These are phyloP conservation scores for Botryotinia globosa DNA, from an alignment of 2,329 filamentous ascomycete genomes.

Conservation along the genomic window DNA sequence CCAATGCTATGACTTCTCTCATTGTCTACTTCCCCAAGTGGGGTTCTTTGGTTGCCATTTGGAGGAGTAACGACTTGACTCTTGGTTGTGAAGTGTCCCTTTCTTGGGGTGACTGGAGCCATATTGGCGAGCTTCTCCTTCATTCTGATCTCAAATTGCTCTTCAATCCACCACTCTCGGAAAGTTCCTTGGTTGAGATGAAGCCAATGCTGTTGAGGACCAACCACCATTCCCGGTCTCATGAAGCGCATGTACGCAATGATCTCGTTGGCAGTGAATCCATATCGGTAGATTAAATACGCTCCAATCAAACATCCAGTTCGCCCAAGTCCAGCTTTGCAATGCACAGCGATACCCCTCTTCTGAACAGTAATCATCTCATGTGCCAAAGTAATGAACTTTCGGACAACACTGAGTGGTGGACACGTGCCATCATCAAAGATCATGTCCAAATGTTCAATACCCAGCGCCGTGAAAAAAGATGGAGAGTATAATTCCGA, in stretches of 20 bases:
- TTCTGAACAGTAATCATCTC: slow-evolving; percentile 89
- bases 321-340: slow-evolving; percentile 93
- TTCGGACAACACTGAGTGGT: slow-evolving; percentile 79
- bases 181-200: slow-evolving; percentile 96
- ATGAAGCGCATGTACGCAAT: slow-evolving; percentile 99
- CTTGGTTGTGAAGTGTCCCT: slow-evolving; percentile 56
- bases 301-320: slow-evolving; percentile 96
- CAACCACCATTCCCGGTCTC: slow-evolving; percentile 98
- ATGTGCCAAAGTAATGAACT: slow-evolving; percentile 92
- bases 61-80: slow-evolving; percentile 79
- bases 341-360: slow-evolving; percentile 94
- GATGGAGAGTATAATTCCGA: slow-evolving; percentile 93
- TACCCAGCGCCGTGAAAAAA: slow-evolving; percentile 94
- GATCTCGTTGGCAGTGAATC: slow-evolving; percentile 94
- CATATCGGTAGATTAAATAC: slow-evolving; percentile 95
- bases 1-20: slow-evolving; percentile 63
- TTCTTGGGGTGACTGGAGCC: slow-evolving; percentile 59
- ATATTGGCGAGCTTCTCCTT: slow-evolving; percentile 53
- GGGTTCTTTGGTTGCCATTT: slow-evolving; percentile 73
- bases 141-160: slow-evolving; percentile 46
- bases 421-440: slow-evolving; percentile 98
- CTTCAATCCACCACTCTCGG: slow-evolving; percentile 94
- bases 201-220: slow-evolving; percentile 97
- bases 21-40: slow-evolving; percentile 89
- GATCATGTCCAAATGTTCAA: slow-evolving; percentile 98